Evolutionary conservation across 78 protist genomes (phyloP).

Genomic region (Guillardia theta): DNA sequence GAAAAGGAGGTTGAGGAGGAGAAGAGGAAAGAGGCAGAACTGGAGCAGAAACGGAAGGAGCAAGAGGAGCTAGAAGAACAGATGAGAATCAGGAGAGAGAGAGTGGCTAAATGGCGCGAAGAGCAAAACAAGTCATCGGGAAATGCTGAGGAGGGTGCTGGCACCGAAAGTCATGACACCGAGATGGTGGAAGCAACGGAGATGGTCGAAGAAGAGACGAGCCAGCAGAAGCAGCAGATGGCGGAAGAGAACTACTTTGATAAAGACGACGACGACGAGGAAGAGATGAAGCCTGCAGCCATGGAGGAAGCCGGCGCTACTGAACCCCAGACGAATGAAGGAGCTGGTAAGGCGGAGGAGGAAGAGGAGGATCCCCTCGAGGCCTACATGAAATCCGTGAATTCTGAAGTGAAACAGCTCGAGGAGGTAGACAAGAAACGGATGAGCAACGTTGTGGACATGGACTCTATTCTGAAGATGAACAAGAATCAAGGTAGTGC

Average conservation of each 20-base stretch:
- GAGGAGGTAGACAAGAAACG: neutral
- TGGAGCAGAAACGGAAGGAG: neutral
- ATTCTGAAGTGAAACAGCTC: neutral
- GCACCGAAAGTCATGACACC: neutral
- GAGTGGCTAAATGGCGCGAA: neutral
- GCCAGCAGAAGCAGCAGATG: neutral
- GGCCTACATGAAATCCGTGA: constrained; percentile 36
- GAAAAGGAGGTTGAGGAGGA: neutral
- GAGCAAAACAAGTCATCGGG: neutral
- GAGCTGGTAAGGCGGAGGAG: constrained; percentile 15
- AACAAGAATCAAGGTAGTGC: neutral
- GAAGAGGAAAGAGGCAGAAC: neutral
- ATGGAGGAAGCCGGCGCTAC: neutral
- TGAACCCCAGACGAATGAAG: neutral
- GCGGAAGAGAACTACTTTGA: neutral
- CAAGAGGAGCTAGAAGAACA: neutral
- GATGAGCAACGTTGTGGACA: neutral
- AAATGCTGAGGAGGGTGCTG: neutral
- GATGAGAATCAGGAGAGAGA: neutral
- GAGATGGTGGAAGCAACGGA: neutral
- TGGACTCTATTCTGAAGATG: neutral
- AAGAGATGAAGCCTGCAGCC: neutral
- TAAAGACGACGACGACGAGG: neutral
- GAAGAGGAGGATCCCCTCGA: constrained; percentile 26
- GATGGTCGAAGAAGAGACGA: neutral